Evolutionary conservation across 2,329 filamentous ascomycete species (phyloP).

Genomic region (Rhexocercosporidium sp.): DNA sequence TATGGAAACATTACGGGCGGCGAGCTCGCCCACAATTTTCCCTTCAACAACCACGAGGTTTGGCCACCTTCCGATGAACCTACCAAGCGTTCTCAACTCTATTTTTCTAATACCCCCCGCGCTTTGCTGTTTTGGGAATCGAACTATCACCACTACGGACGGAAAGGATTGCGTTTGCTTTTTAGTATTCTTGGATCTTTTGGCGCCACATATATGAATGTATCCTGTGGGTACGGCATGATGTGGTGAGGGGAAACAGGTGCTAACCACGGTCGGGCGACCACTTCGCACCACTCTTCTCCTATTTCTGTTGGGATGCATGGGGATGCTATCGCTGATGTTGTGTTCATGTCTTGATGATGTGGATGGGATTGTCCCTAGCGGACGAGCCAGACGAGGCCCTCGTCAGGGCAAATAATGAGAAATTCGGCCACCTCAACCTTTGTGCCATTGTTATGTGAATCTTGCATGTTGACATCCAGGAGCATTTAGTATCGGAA

Average conservation of each 20-base stretch:
- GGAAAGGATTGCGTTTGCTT: slow-evolving; percentile 43
- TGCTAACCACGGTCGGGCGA: slow-evolving; percentile 40
- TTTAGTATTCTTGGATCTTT: slow-evolving; percentile 31
- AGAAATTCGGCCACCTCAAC: slow-evolving; percentile 45
- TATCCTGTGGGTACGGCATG: slow-evolving; percentile 29
- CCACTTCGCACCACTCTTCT: slow-evolving; percentile 41
- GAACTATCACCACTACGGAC: slow-evolving; percentile 25
- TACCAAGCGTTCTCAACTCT: slow-evolving; percentile 45
- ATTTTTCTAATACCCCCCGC: slow-evolving; percentile 44
- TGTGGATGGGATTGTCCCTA: slow-evolving; percentile 37
- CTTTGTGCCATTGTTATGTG: neutral
- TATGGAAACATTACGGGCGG: slow-evolving; percentile 36
- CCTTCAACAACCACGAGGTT: slow-evolving; percentile 49
- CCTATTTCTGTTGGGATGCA: slow-evolving; percentile 44
- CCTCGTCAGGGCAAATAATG: slow-evolving; percentile 42
- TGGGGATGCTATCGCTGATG: slow-evolving; percentile 41
- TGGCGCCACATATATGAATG: neutral
- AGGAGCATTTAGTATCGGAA: neutral
- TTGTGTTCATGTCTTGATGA: slow-evolving; percentile 43
- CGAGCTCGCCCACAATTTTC: slow-evolving; percentile 41
- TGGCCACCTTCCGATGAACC: slow-evolving; percentile 52
- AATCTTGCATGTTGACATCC: neutral
- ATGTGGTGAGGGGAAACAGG: slow-evolving; percentile 26
- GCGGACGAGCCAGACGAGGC: slow-evolving; percentile 39
- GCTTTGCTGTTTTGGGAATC: slow-evolving; percentile 39